phyloP scores from a whole-genome alignment of 139 green algal species.

The Coccomyxa sp. region DNA sequence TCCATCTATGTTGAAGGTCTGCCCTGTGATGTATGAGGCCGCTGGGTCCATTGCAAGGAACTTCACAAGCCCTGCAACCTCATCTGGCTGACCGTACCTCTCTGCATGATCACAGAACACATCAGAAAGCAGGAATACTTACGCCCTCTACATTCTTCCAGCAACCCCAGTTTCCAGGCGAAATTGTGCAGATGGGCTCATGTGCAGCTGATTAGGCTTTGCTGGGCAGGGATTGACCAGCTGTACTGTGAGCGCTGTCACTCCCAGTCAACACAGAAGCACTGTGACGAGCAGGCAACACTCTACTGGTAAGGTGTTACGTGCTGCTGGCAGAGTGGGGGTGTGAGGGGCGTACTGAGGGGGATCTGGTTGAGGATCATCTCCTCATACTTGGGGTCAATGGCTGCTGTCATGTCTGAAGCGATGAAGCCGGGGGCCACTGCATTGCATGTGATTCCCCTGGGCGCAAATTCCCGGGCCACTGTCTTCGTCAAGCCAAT shows the following conservation, averaged over 20 bases:
- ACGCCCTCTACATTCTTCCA: too few relatives aligned
- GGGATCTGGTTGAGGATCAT: conserved; percentile 79
- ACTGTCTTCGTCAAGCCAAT: conserved; percentile 85
- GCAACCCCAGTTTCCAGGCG: too few relatives aligned
- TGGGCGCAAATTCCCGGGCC: conserved; percentile 70
- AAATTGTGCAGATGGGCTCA: too few relatives aligned
- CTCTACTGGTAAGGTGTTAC: too few relatives aligned
- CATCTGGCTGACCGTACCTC: conserved; percentile 81
- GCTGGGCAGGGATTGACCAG: too few relatives aligned
- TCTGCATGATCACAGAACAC: too few relatives aligned
- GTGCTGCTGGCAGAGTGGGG: neutral
- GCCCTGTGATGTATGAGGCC: conserved; percentile 95
- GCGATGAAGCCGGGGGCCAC: conserved; percentile 89
- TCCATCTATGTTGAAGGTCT: conserved; percentile 83
- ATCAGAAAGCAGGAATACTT: too few relatives aligned
- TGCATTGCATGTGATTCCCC: conserved; percentile 80
- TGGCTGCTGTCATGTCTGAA: conserved; percentile 79
- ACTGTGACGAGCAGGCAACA: too few relatives aligned
- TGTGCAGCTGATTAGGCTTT: too few relatives aligned
- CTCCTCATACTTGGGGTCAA: conserved; percentile 89
- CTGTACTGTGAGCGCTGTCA: too few relatives aligned
- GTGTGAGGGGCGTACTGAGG: conserved; percentile 48
- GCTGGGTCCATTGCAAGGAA: conserved; percentile 92
- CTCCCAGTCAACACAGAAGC: too few relatives aligned
- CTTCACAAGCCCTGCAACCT: conserved; percentile 82